Conservation (phyloP, 2,329 filamentous ascomycete species). For the Penicillium sp. region DNA sequence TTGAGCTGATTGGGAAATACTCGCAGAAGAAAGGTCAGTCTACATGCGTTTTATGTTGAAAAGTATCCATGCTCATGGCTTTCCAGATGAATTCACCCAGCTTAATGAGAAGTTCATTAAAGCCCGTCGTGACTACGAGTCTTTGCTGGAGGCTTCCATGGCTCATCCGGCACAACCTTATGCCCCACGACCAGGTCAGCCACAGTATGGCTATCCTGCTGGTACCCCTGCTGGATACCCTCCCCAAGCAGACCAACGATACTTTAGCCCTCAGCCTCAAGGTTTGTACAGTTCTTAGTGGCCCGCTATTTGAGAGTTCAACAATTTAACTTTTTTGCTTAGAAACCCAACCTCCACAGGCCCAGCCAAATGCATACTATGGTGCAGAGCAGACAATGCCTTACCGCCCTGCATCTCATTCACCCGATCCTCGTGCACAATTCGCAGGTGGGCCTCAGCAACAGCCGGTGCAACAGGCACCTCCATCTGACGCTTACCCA, state of each 20-base stretch:
- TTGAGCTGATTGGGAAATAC: conserved; percentile 97
- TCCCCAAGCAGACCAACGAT: conserved; percentile 63
- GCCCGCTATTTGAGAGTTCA: neutral
- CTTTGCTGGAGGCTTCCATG: conserved; percentile 95
- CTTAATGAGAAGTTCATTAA: conserved; percentile 99
- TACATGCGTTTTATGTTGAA: neutral
- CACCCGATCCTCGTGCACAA: conserved; percentile 41
- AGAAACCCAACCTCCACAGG: conserved; percentile 42
- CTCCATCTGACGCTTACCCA: conserved; percentile 49
- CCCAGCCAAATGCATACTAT: conserved; percentile 62
- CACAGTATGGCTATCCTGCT: conserved; percentile 36
- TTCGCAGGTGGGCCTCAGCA: conserved; percentile 38
- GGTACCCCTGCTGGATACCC: conserved; percentile 35
- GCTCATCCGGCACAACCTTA: conserved; percentile 84
- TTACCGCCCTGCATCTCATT: conserved; percentile 41
- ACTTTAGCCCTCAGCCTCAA: conserved; percentile 60
- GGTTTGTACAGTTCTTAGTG: conserved; percentile 27
- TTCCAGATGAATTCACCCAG: conserved; percentile 90
- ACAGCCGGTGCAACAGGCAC: conserved; percentile 46
- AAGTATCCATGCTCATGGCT: conserved; percentile 13
- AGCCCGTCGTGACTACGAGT: conserved; percentile 92
- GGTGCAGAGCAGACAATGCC: conserved; percentile 55
- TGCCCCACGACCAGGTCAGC: conserved; percentile 55
- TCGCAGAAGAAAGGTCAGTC: conserved; percentile 91
- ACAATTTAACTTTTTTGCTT: neutral